Base-by-base conservation (phyloP, 1,284 basidiomycete species). In the Neolentinus lepideus region DNA sequence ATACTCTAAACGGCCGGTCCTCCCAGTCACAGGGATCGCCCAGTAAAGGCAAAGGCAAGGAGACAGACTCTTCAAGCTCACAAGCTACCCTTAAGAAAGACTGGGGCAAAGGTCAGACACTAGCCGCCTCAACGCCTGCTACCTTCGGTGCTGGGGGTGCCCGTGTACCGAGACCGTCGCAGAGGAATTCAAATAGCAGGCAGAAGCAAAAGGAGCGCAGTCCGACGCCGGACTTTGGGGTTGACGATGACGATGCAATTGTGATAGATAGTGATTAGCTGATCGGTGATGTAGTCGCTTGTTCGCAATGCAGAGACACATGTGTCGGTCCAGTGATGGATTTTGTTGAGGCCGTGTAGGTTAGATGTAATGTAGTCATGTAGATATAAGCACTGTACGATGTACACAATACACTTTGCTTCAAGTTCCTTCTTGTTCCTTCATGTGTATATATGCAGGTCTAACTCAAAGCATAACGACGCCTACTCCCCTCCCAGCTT, bases 161-260 rank as follows among this genome's bases (percentile, higher is more conserved):
- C 11, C 66, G 72, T 3, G 69, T 81, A 16, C 78, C 81, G 19
- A 69, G 72, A 55, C 55, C 70, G 9, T 75, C 77, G 2, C 72
- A 72, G 54, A 69, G 76, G 27, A 21, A 21, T 25, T 4, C 19
- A 10, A 50, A 45, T 63, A 61, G 27, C 67, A 61, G 53, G 59
- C 63, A 67, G 36, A 72, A 70, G 56, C 64, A 69, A 59, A 66
- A 67, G 55, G 59, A 69, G 62, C 74, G 83, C 54, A 88, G 84
- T 64, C 85, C 84, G 12, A 79, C 85, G 6, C 87, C 86, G 24
- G 88, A 90, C 60, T 90, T 81, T 75, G 87, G 86, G 33, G 84
- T 90, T 16, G 85, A 88, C 43, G 88, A 89, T 27, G 72, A 74
- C 58, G 85, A 87, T 48, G 77, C 81, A 31, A 86, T 90, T 54